These are phyloP conservation scores for Solanum ossicruentum DNA, from an alignment of 257 asterid species.

Conservation along the genomic window DNA sequence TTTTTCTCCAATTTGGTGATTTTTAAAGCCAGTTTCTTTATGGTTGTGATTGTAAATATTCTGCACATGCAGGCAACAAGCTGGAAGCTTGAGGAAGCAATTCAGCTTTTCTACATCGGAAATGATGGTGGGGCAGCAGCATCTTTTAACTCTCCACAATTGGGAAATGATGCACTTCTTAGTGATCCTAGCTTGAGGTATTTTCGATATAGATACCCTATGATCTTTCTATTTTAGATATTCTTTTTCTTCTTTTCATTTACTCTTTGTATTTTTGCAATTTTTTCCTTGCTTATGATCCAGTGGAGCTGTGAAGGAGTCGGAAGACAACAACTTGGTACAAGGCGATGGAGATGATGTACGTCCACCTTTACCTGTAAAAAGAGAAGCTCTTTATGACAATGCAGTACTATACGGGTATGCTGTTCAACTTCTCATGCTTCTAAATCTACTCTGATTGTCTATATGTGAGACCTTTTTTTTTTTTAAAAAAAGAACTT, in stretches of 20 bases:
- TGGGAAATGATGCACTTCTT: conserved; percentile 29
- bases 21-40: neutral
- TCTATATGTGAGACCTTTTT: neutral
- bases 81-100: conserved; percentile 98
- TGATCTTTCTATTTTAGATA: neutral
- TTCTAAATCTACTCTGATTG: neutral
- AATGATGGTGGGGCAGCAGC: conserved; percentile 49
- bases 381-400: conserved; percentile 86
- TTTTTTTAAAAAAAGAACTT: no score
- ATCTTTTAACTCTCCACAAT: conserved; percentile 22
- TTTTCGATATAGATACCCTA: neutral
- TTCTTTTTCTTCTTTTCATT: neutral
- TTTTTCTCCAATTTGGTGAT: neutral
- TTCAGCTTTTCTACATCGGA: conserved; percentile 85
- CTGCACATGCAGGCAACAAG: conserved; percentile 63
- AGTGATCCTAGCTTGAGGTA: conserved; percentile 49
- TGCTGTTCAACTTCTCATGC: conserved; percentile 9
- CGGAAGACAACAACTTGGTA: conserved; percentile 22
- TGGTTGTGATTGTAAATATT: neutral
- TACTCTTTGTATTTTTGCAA: neutral
- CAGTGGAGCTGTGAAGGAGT: conserved; percentile 39
- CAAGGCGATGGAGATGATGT: conserved; percentile 48
- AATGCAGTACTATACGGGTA: conserved; percentile 53
- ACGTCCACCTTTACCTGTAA: conserved; percentile 93
- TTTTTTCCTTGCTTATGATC: neutral